Evolutionary conservation across 257 asterid genomes (phyloP).

Genomic region (Orobanche coerulescens): DNA sequence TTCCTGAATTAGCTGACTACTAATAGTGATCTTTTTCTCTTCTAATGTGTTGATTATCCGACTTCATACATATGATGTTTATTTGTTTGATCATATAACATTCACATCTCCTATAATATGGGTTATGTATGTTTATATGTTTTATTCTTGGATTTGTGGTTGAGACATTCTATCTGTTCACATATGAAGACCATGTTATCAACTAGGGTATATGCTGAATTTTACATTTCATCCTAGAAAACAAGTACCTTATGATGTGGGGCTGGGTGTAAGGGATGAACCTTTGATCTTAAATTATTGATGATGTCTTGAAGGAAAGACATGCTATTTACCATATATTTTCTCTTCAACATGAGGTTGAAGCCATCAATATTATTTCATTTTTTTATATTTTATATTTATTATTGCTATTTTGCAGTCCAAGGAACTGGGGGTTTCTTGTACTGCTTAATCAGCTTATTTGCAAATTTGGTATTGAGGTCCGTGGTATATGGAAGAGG

Average conservation of each 20-base stretch:
- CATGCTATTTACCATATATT: not conserved
- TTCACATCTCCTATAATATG: conserved; percentile 10
- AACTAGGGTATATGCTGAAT: not conserved
- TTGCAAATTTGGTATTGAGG: conserved; percentile 69
- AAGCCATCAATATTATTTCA: conserved; percentile 5
- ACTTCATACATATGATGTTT: no score
- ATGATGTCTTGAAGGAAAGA: not conserved
- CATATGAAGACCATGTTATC: not conserved
- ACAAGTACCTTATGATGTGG: conserved; percentile 1
- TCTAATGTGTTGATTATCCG: not conserved
- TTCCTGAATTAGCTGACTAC: not conserved
- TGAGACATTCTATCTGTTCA: not conserved
- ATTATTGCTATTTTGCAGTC: conserved; percentile 49
- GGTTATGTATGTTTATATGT: conserved; percentile 1
- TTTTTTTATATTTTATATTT: not conserved
- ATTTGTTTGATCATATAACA: conserved; percentile 14
- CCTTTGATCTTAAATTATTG: not conserved
- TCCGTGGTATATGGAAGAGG: conserved; percentile 64
- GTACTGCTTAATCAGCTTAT: conserved; percentile 86
- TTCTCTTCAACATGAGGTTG: conserved; percentile 1
- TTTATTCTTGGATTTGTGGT: conserved; percentile 7
- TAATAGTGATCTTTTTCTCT: not conserved
- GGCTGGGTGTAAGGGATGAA: not conserved
- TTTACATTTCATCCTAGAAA: conserved; percentile 8
- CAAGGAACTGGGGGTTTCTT: conserved; percentile 77